Evolutionary conservation across 2,329 filamentous ascomycete species (phyloP), one percentile per base, ranked within the genome.

Genomic region (Lasiodiplodia gonubiensis): DNA sequence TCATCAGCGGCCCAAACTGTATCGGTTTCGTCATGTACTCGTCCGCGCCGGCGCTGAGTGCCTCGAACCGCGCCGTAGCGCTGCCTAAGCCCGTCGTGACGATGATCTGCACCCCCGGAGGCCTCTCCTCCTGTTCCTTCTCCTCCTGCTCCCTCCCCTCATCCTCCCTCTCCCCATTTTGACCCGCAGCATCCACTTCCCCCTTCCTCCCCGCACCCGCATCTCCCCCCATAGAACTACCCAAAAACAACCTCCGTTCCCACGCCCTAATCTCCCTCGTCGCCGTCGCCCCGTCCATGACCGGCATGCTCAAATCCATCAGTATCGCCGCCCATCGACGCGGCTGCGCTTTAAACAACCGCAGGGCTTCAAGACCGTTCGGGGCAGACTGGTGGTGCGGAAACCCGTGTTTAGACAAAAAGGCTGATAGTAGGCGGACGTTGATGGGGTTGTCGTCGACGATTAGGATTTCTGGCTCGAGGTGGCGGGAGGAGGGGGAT

Each of bases 1-100:
- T 30, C 23, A 54, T 65, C 66, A 78, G 63, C 21, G 70, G 66
- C 23, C 69, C 70, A 67, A 77, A 73, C 10, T 74, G 71, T 10
- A 86, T 82, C 0, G 84, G 84, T 72, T 86, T 86, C n/a, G 85
- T 86, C 33, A 88, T 71, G 65, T 86, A 87, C 6, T 86, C 67
- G 68, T 88, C 84, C 4, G 87, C 78, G 0, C 86, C 86, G 53
- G 80, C 83, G 1, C 80, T 82, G 60, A 84, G 81, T 0, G 85
- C 84, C 68, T 86, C 83, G 39, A 81, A 78, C 54, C 82, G 78
- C 1, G 83, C 83, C 57, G 81, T 81, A 0, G 80, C 78, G 64
- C 82, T 84, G 1, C 83, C 85, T 21, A 86, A 75, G 0, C 85
- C 85, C 0, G 85, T 86, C 16, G 87, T 72, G 0, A 85, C 85